These are phyloP conservation scores for Nematodospora valgi DNA, from an alignment of 805 yeast genomes.

Conservation along the genomic window DNA sequence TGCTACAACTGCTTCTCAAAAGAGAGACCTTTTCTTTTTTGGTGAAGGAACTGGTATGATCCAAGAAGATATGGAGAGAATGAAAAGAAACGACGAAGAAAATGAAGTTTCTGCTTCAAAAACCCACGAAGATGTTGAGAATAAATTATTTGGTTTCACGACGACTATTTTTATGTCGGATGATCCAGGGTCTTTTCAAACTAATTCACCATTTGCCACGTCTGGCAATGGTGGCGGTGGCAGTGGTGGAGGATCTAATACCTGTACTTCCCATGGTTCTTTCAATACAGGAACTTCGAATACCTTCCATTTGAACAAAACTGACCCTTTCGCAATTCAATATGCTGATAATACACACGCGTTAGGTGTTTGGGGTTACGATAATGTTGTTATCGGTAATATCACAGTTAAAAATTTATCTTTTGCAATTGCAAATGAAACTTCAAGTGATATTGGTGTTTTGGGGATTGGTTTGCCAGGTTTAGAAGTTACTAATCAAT, in stretches of 20 bases:
- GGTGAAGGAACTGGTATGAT: conserved; percentile 8
- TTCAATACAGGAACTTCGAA: conserved; percentile 40
- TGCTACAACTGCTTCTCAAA: conserved; percentile 4
- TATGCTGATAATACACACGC: conserved; percentile 52
- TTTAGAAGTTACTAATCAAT: conserved; percentile 54
- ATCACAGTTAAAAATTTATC: conserved; percentile 48
- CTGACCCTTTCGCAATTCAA: conserved; percentile 40
- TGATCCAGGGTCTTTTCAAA: conserved; percentile 6
- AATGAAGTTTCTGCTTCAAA: not conserved
- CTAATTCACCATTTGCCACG: conserved; percentile 5
- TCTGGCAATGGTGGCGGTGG: conserved; percentile 7
- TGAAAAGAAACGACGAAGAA: not conserved
- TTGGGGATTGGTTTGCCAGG: conserved; percentile 70
- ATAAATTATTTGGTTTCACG: conserved; percentile 1
- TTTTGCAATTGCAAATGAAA: conserved; percentile 69
- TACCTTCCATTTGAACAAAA: conserved; percentile 36
- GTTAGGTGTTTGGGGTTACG: conserved; percentile 58
- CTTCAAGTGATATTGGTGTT: conserved; percentile 67
- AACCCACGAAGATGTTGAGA: conserved; percentile 2
- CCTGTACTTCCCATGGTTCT: conserved; percentile 48
- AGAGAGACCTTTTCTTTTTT: not conserved
- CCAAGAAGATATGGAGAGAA: not conserved
- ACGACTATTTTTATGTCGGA: conserved; percentile 7
- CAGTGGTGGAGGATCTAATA: conserved; percentile 18
- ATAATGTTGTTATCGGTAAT: conserved; percentile 52